Base-by-base conservation (phyloP, 2,329 filamentous ascomycete genomes). In the Dactylellina leptospora region DNA sequence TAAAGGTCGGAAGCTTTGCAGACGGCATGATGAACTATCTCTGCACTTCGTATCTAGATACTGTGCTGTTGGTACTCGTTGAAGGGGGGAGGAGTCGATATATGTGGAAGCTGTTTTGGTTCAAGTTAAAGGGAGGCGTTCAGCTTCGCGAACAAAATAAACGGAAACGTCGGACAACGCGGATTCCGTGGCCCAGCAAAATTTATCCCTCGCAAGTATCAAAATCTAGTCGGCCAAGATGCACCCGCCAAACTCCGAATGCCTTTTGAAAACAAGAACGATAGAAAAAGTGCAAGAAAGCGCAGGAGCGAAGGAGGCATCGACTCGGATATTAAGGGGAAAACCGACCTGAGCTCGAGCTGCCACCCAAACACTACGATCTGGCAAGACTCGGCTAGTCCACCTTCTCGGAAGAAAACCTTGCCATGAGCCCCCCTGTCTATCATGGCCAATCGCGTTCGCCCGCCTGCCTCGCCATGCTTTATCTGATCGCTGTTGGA, bases 1-100 rank as follows among this genome's bases (percentile, higher is more conserved):
- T 89, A 78, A 97, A 89, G 25, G 89, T 93, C 64, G 93, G 93
- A 53, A 97, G 87, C 51, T 87, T 92, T 79, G 86, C 86, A 77
- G 87, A 87, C 76, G 92, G 90, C 91, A 96, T 96, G 30, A 54
- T 61, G 27, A 44, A 51, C n/a, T 22, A 20, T 27, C 11, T 13
- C 18, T 2, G 10, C 16, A 22, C 6, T 10, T 5, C 9, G 16
- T 10, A 9, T 22, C 16, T 20, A 22, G 9, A n/a, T n/a, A n/a
- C n/a, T n/a, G n/a, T n/a, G 38, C 5, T n/a, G 60, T 63, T n/a
- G 33, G 20, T 50, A 27, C 45, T 51, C 18, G 23, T 44, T 30
- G 40, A 33, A 18, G 23, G 13, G 27, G 47, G 27, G 5, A 1
- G 4, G 5, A 16, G 27, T 38, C n/a, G n/a, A n/a, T n/a, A n/a